Percentiles rank a stretch among this genome's conserved stretches.
These are phyloP conservation scores for Scytalidium sp. DNA, from an alignment of 2,329 filamentous ascomycete genomes.

Conservation along the genomic window DNA sequence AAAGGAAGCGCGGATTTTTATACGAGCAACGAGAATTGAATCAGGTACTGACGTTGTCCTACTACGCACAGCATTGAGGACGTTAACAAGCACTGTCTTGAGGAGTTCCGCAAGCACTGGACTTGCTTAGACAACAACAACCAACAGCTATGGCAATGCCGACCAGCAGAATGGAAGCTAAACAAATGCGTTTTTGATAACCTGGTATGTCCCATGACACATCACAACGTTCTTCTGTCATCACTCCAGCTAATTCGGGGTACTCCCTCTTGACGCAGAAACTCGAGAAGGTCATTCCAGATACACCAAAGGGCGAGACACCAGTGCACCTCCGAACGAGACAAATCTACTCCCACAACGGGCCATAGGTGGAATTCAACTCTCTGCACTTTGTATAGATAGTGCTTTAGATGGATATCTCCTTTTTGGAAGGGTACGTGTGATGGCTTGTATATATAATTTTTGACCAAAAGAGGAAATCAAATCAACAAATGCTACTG, in stretches of 20 bases:
- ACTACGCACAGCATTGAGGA: conserved; percentile 70
- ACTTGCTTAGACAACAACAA: conserved; percentile 96
- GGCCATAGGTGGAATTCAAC: conserved; percentile 11
- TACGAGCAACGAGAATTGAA: not conserved
- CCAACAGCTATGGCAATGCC: conserved; percentile 95
- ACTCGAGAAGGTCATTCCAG: conserved; percentile 77
- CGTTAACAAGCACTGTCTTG: conserved; percentile 91
- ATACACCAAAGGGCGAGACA: conserved; percentile 64
- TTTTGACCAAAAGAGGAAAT: not conserved
- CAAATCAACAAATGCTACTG: not conserved
- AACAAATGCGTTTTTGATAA: conserved; percentile 97
- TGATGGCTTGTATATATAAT: not conserved
- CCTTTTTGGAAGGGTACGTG: not conserved
- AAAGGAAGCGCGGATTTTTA: too few relatives aligned
- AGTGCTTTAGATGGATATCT: not conserved
- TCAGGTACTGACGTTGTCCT: not conserved
- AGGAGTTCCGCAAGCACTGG: conserved; percentile 92
- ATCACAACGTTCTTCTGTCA: not conserved
- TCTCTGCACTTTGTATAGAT: not conserved
- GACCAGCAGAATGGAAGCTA: conserved; percentile 80
- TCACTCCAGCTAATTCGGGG: not conserved
- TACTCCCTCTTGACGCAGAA: conserved; percentile 48
- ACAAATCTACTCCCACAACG: conserved; percentile 44
- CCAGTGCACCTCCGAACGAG: conserved; percentile 71
- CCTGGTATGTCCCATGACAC: conserved; percentile 60